Conservation (phyloP, 2,329 filamentous ascomycete genomes). For the Aspergillus sp. region DNA sequence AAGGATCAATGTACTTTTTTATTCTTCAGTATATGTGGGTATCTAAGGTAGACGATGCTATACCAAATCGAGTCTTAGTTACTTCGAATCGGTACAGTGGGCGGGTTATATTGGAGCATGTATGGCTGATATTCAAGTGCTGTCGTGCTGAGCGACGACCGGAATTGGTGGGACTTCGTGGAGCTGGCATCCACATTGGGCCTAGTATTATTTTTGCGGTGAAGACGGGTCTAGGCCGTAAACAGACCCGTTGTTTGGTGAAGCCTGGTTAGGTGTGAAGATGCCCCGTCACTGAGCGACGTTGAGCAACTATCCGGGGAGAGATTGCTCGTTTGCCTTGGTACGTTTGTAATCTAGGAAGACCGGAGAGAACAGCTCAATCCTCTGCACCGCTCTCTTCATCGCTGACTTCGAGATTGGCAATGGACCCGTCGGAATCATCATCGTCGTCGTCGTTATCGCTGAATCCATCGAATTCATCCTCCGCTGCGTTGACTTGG, state of each 20-base stretch:
- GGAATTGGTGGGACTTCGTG: neutral
- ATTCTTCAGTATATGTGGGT: too few relatives aligned
- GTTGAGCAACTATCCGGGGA: too few relatives aligned
- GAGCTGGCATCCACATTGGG: neutral
- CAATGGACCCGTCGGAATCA: slow-evolving; percentile 37
- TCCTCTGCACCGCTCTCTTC: slow-evolving; percentile 37
- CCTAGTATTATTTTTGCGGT: neutral
- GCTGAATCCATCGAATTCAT: slow-evolving; percentile 31
- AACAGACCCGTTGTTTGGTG: too few relatives aligned
- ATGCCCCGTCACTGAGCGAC: too few relatives aligned
- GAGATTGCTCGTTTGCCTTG: too few relatives aligned
- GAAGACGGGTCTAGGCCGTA: neutral
- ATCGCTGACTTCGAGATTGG: slow-evolving; percentile 36
- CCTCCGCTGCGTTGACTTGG: slow-evolving; percentile 26
- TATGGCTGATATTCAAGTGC: too few relatives aligned
- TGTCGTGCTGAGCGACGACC: too few relatives aligned
- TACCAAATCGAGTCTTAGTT: too few relatives aligned
- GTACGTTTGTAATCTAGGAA: neutral
- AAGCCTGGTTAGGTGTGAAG: too few relatives aligned
- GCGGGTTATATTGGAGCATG: too few relatives aligned
- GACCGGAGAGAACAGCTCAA: slow-evolving; percentile 9
- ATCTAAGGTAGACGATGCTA: too few relatives aligned
- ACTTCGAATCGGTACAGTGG: too few relatives aligned
- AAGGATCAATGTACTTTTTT: neutral
- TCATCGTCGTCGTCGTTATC: slow-evolving; percentile 35